Evolutionary conservation across 2,329 filamentous ascomycete species (phyloP), one percentile per base, ranked within the genome.

Genomic region (Tolypocladium capitatum): DNA sequence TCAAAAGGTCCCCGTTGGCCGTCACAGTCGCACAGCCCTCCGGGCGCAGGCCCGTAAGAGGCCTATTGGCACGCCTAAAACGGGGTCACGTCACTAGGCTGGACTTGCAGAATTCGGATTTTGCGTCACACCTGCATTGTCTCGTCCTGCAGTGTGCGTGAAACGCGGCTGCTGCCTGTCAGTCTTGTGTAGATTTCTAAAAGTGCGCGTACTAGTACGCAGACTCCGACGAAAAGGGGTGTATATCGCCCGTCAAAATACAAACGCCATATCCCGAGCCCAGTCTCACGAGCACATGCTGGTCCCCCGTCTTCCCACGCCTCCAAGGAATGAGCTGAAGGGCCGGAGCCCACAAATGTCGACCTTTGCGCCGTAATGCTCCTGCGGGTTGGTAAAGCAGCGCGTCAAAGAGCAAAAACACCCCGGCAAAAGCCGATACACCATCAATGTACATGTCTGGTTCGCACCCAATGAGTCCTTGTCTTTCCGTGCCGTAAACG

Each of bases 401-500:
- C 38, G 24, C 10, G 18, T 30, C 21, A 30, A 31, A 46, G 16
- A 28, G 21, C 11, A 45, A 35, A 11, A 35, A 45, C 38, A n/a
- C 16, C 38, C 8, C 38, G 24, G 24, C 24, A 28, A 28, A 28
- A 10, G 24, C 24, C 21, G 14, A 24, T 10, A 41, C 20, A 30
- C 38, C 8, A 5, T 28, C 38, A n/a, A 30, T 30, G 13, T 34
- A 45, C 43, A 45, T 24, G 21, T 27, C 5, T 28, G 44, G 44
- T 38, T 46, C 32, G 44, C 44, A 46, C 44, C 44, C 44, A 31
- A 18, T 27, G 24, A 32, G 28, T 18, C 38, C 28, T 36, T 13
- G 35, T 47, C 45, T 47, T 47, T 42, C 43, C 20, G 30, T 47
- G 31, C 38, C 30, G 36, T 43, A 32, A 42, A 42, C 40, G 28